Conservation (phyloP, 139 green algal species). For the Penium margaritaceum region DNA sequence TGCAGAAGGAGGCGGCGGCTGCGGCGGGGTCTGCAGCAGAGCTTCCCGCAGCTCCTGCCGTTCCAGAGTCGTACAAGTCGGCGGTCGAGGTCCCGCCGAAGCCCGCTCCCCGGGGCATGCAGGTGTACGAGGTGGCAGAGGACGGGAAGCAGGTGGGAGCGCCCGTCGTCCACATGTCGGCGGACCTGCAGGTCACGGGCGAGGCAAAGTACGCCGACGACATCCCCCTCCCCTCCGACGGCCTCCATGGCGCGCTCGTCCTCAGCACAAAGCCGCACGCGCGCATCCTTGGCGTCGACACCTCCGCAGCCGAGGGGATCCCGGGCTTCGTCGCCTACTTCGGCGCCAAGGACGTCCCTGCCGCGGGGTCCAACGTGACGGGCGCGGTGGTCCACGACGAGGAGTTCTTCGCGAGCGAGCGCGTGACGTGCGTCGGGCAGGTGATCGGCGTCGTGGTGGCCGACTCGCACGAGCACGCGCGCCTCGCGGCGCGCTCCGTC, state of each 20-base stretch:
- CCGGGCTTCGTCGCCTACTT: slow-evolving; percentile 67
- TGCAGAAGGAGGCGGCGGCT: no score
- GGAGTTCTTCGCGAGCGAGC: slow-evolving; percentile 73
- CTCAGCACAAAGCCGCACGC: slow-evolving; percentile 71
- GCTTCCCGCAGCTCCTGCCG: no score
- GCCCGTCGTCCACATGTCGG: no score
- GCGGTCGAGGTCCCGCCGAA: no score
- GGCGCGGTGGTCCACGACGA: slow-evolving; percentile 77
- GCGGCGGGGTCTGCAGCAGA: no score
- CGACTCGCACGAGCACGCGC: slow-evolving; percentile 62
- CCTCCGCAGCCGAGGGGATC: slow-evolving; percentile 54
- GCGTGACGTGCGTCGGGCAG: slow-evolving; percentile 81
- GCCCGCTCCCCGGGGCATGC: no score
- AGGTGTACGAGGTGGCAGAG: no score
- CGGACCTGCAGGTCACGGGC: slow-evolving; percentile 57
- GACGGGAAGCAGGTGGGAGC: no score
- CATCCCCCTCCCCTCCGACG: slow-evolving; percentile 56
- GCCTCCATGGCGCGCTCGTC: slow-evolving; percentile 73
- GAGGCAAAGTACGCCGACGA: slow-evolving; percentile 87
- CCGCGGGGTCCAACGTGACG: slow-evolving; percentile 76
- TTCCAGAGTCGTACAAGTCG: no score
- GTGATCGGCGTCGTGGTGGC: slow-evolving; percentile 80
- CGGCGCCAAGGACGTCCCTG: slow-evolving; percentile 64
- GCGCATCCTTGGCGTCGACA: slow-evolving; percentile 59
- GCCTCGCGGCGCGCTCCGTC: slow-evolving; percentile 62